These are phyloP conservation scores for Gossypioides kirkii DNA, from an alignment of 345 rosid genomes.

Conservation along the genomic window DNA sequence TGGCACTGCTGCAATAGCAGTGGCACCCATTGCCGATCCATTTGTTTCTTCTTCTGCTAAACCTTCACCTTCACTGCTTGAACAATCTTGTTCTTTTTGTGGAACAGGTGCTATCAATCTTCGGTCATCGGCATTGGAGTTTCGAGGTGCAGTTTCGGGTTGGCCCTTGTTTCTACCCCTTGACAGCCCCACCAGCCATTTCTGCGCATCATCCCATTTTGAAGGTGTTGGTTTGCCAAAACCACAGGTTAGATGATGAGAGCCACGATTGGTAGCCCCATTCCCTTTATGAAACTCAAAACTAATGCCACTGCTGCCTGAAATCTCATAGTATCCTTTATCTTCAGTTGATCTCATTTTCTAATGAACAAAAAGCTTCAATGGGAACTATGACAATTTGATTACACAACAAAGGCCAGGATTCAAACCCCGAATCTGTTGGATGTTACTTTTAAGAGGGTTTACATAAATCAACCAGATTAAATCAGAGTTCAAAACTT, in stretches of 20 bases:
- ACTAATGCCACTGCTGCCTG: slow-evolving; percentile 5
- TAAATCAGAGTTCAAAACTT: not conserved
- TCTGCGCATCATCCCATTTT: slow-evolving; percentile 98
- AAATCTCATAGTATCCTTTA: slow-evolving; percentile 6
- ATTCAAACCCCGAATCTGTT: not conserved
- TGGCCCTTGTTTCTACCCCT: slow-evolving; percentile 54
- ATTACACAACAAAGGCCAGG: not conserved
- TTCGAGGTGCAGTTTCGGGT: slow-evolving; percentile 47
- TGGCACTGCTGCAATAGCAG: not conserved
- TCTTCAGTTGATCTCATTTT: slow-evolving; percentile 75
- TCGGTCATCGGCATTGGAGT: slow-evolving; percentile 88
- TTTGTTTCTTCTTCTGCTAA: slow-evolving; percentile 29
- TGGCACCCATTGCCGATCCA: slow-evolving; percentile 15
- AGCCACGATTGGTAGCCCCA: slow-evolving; percentile 37
- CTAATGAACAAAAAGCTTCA: not conserved
- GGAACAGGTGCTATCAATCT: slow-evolving; percentile 83
- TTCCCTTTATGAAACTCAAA: slow-evolving; percentile 53
- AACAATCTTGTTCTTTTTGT: slow-evolving; percentile 57
- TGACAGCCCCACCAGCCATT: slow-evolving; percentile 84
- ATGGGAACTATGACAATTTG: not conserved
- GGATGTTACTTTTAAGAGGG: not conserved
- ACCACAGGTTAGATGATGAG: slow-evolving; percentile 65
- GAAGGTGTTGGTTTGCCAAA: slow-evolving; percentile 90
- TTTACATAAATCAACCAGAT: no score
- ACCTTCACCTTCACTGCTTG: slow-evolving; percentile 43